A percentile compares a stretch with the other conserved stretches of the same genome.
These are phyloP conservation scores for Chaetomium tenue DNA, from an alignment of 495 filamentous ascomycete species.

Conservation along the genomic window DNA sequence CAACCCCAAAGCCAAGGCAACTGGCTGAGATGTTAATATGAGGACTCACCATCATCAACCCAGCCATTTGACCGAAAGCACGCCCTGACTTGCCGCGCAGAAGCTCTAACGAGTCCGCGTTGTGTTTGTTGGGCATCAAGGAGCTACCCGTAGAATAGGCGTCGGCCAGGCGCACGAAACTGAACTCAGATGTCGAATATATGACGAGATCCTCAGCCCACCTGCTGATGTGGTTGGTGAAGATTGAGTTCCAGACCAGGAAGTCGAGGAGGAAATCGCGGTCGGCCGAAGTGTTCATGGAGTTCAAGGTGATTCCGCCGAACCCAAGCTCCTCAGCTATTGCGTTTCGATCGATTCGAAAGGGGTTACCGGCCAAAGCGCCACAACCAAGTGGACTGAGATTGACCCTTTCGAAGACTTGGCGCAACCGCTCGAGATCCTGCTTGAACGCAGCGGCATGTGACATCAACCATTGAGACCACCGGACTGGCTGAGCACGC, in stretches of 20 bases:
- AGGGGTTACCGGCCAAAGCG: conserved; percentile 88
- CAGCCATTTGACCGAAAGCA: no score
- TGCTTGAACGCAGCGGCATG: conserved; percentile 72
- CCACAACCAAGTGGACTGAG: conserved; percentile 77
- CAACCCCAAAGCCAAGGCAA: conserved; percentile 44
- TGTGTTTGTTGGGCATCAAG: conserved; percentile 88
- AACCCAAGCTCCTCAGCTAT: conserved; percentile 91
- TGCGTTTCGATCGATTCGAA: conserved; percentile 81
- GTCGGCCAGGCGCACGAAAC: conserved; percentile 79
- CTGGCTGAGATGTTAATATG: no score
- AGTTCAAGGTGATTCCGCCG: conserved; percentile 76
- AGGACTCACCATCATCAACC: no score
- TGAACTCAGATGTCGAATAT: conserved; percentile 79
- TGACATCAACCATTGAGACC: conserved; percentile 82
- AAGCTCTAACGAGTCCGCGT: conserved; percentile 80
- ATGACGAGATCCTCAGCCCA: conserved; percentile 91
- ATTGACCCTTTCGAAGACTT: conserved; percentile 74
- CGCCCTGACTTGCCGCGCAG: conserved; percentile 78
- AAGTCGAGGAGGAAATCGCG: conserved; percentile 89
- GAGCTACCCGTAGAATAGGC: conserved; percentile 82
- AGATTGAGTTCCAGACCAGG: conserved; percentile 81
- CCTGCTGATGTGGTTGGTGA: conserved; percentile 84
- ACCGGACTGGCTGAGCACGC: conserved; percentile 85
- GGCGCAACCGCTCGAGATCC: conserved; percentile 77
- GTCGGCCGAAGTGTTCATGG: conserved; percentile 77